These are phyloP conservation scores for Penicillium flavigenum DNA, from an alignment of 495 filamentous ascomycete species.

Conservation along the genomic window DNA sequence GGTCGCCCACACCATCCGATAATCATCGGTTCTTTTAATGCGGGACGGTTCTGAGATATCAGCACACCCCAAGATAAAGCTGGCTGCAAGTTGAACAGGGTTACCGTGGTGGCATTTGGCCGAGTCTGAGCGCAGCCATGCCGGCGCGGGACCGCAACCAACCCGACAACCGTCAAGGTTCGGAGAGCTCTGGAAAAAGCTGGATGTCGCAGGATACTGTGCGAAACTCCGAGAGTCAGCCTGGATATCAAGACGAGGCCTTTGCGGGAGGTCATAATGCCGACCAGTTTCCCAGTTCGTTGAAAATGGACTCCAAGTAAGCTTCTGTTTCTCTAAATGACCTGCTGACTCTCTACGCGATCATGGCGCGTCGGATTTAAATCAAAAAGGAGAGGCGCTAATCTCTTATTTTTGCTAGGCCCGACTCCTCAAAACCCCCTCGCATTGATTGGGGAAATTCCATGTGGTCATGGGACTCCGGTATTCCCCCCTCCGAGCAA, in stretches of 20 bases:
- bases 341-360: background rate
- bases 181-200: slow-evolving; percentile 46
- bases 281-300: slow-evolving; percentile 31
- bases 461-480: slow-evolving; percentile 46
- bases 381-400: slow-evolving; percentile 1
- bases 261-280: slow-evolving; percentile 33
- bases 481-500: slow-evolving; percentile 45
- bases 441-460: slow-evolving; percentile 38
- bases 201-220: slow-evolving; percentile 49
- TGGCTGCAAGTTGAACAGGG: slow-evolving; percentile 26
- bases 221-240: slow-evolving; percentile 32
- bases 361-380: background rate
- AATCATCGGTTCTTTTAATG: slow-evolving; percentile 25
- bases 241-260: slow-evolving; percentile 22
- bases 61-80: slow-evolving; percentile 18
- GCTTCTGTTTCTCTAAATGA: slow-evolving; percentile 13
- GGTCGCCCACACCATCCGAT: slow-evolving; percentile 13
- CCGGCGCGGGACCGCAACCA: slow-evolving; percentile 35
- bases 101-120: slow-evolving; percentile 21
- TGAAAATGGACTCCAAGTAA: slow-evolving; percentile 41
- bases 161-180: slow-evolving; percentile 43
- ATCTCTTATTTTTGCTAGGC: slow-evolving; percentile 20
- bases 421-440: slow-evolving; percentile 24
- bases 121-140: slow-evolving; percentile 33
- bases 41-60: slow-evolving; percentile 12